Evolutionary conservation across 2,329 filamentous ascomycete species (phyloP), one percentile per base, ranked within the genome.

Genomic region (Pseudogymnoascus sp.): DNA sequence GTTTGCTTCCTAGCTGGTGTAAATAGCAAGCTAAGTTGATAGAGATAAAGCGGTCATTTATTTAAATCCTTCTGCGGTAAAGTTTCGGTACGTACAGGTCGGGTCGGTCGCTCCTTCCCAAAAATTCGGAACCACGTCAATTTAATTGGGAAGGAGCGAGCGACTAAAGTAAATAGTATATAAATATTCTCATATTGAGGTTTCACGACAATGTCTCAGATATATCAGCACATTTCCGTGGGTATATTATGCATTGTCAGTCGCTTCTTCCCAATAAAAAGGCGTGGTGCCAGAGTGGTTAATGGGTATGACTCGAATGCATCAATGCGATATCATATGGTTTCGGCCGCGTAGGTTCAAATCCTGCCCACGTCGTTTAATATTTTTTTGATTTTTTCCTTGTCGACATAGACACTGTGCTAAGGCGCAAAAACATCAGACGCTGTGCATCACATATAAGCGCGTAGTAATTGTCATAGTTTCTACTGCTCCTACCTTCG

Each of bases 261-360:
- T n/a, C n/a, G 25, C 25, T 19, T 3, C 49, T 5, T 55, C 9
- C n/a, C 52, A 59, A 41, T 11, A 19, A 45, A 3, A 59, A 60
- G 69, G 65, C 67, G 61, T 62, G 62, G 61, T 72, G 69, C 70
- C 70, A 72, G 70, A 71, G 70, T 71, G 70, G 69, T 71, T 71
- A 72, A 71, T 72, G 69, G 70, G 70, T 70, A 70, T 70, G 69
- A 72, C 69, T 71, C 69, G 69, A 72, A 71, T 38, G 11, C 30
- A 62, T 59, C 8, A 36, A 28, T 65, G 14, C 45, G 45, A 55
- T 55, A 55, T 55, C 49, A 55, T 55, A 55, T 55, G 49, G 49
- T 55, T 55, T 55, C 49, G 49, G 49, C 49, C 49, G 49, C 49
- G 49, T 55, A 55, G 49, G 49, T 55, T 55, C 49, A 55, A 55